Evolutionary conservation across 2,329 filamentous ascomycete species (phyloP).

Genomic region (Decorospora gaudefroyi): DNA sequence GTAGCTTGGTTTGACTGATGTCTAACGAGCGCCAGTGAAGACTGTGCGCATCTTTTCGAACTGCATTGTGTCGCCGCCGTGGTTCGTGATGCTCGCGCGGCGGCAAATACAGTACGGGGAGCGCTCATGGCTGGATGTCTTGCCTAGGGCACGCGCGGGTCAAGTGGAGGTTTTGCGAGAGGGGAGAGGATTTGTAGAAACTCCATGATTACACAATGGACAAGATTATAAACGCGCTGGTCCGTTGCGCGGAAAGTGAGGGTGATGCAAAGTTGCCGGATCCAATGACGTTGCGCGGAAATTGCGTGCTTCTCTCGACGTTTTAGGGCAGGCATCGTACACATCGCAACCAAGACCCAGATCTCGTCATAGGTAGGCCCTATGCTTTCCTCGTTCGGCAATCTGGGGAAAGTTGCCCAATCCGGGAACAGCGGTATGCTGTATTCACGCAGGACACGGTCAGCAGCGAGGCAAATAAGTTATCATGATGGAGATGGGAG

Average conservation of each 20-base stretch:
- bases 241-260: slow-evolving; percentile 14
- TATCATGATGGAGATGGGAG: no score
- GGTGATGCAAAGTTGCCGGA: slow-evolving; percentile 15
- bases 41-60: slow-evolving; percentile 13
- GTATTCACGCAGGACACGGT: no score
- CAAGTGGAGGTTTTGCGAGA: slow-evolving; percentile 8
- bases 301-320: slow-evolving; percentile 31
- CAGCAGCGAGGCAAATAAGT: not conserved
- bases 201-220: slow-evolving; percentile 26
- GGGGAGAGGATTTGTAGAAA: slow-evolving; percentile 9
- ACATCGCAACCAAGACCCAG: no score
- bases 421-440: no score
- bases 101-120: slow-evolving; percentile 34
- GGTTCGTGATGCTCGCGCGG: slow-evolving; percentile 27
- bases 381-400: no score
- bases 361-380: no score
- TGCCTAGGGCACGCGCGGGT: slow-evolving; percentile 1
- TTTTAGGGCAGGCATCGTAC: slow-evolving; percentile 1
- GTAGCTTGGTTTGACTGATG: slow-evolving; percentile 30
- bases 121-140: slow-evolving; percentile 35
- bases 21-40: slow-evolving; percentile 18
- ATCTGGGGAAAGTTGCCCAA: no score
- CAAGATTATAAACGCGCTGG: slow-evolving; percentile 21
- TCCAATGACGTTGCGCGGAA: slow-evolving; percentile 33
- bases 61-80: slow-evolving; percentile 10